phyloP scores from a whole-genome alignment of 2,329 filamentous ascomycete genomes.

The Ophiostoma himal-ulmi region DNA sequence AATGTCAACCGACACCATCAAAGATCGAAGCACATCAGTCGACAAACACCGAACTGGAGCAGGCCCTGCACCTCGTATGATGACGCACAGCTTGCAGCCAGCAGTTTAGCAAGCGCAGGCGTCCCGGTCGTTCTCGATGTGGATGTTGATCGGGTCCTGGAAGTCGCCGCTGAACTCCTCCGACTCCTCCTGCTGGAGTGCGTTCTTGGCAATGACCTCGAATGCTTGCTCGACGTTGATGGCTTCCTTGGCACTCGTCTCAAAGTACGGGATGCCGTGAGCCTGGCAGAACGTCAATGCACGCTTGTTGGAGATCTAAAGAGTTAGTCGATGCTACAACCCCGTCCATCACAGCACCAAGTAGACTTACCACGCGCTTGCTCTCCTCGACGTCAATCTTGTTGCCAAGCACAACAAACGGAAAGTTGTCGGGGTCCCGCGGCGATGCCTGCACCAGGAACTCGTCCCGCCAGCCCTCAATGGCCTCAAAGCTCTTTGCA shows the following conservation, averaged over 20 bases:
- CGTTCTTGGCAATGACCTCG: slow-evolving; percentile 91
- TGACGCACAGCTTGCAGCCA: too few relatives aligned
- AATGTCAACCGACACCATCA: not conserved
- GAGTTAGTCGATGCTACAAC: not conserved
- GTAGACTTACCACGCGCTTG: slow-evolving; percentile 70
- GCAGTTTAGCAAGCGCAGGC: slow-evolving; percentile 75
- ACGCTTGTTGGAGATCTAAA: slow-evolving; percentile 83
- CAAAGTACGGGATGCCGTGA: slow-evolving; percentile 96
- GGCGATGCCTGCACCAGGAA: slow-evolving; percentile 97
- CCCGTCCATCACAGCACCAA: too few relatives aligned
- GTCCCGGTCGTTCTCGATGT: slow-evolving; percentile 87
- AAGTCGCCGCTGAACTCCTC: slow-evolving; percentile 98
- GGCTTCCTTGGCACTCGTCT: slow-evolving; percentile 97
- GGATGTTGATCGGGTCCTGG: slow-evolving; percentile 96
- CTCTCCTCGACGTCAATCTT: slow-evolving; percentile 99
- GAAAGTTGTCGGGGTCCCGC: slow-evolving; percentile 93
- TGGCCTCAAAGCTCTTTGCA: slow-evolving; percentile 95
- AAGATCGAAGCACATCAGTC: not conserved
- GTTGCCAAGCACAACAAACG: slow-evolving; percentile 96
- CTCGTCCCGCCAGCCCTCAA: slow-evolving; percentile 97
- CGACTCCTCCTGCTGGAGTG: slow-evolving; percentile 91
- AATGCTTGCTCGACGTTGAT: slow-evolving; percentile 88
- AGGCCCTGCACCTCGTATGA: not conserved
- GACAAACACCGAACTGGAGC: not conserved
- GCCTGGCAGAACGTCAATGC: slow-evolving; percentile 97